A percentile compares a stretch with the other conserved stretches of the same genome.
Conservation (phyloP, 2,329 filamentous ascomycete genomes). For the Trichoderma afroharzianum region DNA sequence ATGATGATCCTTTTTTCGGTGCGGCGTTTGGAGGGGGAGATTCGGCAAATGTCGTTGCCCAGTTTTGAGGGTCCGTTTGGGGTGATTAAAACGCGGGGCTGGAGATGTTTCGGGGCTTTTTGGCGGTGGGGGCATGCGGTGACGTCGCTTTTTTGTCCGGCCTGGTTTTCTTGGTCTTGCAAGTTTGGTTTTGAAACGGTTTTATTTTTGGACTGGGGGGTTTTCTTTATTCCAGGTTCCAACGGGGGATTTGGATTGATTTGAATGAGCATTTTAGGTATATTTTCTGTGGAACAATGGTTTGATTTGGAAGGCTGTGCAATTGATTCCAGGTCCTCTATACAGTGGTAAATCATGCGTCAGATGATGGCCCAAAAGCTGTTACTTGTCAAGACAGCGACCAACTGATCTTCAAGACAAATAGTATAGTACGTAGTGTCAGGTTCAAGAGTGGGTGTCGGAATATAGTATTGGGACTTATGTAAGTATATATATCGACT, state of each 20-base stretch:
- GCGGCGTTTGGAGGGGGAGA: not conserved
- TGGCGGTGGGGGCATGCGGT: not conserved
- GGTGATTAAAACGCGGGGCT: slow-evolving; percentile 8
- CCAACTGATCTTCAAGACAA: not conserved
- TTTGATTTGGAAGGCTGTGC: slow-evolving; percentile 1
- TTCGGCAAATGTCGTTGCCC: not conserved
- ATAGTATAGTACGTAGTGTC: not conserved
- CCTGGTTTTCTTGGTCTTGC: not conserved
- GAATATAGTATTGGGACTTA: not conserved
- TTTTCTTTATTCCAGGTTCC: not conserved
- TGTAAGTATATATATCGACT: not conserved
- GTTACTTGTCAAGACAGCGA: not conserved
- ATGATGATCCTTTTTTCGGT: not conserved
- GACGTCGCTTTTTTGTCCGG: not conserved
- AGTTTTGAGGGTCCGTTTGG: not conserved
- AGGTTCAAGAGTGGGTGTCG: not conserved
- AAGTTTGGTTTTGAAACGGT: not conserved
- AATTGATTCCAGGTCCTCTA: not conserved
- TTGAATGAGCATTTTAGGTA: not conserved
- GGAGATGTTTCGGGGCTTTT: not conserved
- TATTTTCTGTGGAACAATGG: not conserved
- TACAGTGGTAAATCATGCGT: not conserved
- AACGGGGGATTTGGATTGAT: not conserved
- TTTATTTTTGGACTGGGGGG: not conserved
- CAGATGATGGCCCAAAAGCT: not conserved